Evolutionary conservation across 192 early-diverging fungal genomes (phyloP).

Genomic region (Diversispora eburnea): DNA sequence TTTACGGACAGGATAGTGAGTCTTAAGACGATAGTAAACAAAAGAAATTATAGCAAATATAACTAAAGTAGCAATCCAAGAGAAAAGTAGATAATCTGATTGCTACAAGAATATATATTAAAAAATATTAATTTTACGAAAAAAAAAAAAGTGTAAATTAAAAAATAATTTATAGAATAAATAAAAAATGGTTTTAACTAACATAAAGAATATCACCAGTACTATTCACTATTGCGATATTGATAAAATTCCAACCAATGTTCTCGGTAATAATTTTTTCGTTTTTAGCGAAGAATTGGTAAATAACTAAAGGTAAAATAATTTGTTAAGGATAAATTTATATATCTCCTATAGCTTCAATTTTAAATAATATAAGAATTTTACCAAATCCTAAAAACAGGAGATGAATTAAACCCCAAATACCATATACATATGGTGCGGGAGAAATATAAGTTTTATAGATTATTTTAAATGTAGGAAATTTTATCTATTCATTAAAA

Average conservation of each 20-base stretch:
- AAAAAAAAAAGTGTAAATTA: no score
- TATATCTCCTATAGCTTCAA: background rate
- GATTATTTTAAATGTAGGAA: no score
- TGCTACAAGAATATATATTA: no score
- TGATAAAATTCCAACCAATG: slow-evolving; percentile 62
- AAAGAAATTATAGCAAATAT: no score
- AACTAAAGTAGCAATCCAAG: no score
- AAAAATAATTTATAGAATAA: background rate
- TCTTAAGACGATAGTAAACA: no score
- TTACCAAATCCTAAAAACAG: slow-evolving; percentile 55
- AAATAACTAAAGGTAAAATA: slow-evolving; percentile 33
- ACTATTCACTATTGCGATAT: slow-evolving; percentile 51
- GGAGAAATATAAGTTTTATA: slow-evolving; percentile 49
- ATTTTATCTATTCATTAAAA: no score
- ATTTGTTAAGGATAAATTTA: background rate
- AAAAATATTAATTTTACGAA: no score
- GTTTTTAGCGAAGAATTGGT: slow-evolving; percentile 54
- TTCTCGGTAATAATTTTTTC: slow-evolving; percentile 53
- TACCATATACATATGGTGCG: slow-evolving; percentile 52
- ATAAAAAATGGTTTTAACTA: slow-evolving; percentile 31
- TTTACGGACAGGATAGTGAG: slow-evolving; percentile 36
- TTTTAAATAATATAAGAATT: background rate
- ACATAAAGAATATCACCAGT: slow-evolving; percentile 59
- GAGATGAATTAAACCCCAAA: slow-evolving; percentile 62
- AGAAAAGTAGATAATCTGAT: no score